Conservation (phyloP, 345 rosid genomes). For the Gossypium anomalum region DNA sequence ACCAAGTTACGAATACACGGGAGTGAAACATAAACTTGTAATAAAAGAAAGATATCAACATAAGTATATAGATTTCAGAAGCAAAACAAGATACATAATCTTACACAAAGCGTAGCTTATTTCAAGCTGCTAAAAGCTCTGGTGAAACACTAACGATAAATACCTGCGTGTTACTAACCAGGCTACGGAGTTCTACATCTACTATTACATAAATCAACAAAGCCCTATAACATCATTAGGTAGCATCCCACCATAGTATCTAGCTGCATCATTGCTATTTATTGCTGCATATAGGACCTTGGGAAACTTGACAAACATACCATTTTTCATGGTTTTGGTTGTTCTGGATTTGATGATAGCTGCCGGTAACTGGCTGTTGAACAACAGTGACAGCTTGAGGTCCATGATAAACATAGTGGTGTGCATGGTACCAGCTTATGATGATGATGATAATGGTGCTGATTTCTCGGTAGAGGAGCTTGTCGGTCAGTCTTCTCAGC, state of each 20-base stretch:
- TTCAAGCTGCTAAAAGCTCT: background rate
- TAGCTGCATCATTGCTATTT: background rate
- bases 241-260: background rate
- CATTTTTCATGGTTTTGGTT: background rate
- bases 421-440: background rate
- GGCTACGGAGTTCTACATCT: background rate
- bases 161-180: background rate
- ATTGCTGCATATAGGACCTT: background rate
- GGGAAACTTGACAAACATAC: slow-evolving; percentile 4
- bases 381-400: slow-evolving; percentile 17
- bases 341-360: slow-evolving; percentile 2
- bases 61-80: too few species aligned
- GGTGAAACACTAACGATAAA: background rate
- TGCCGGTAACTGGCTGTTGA: background rate
- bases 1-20: background rate
- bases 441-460: background rate
- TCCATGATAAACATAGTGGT: slow-evolving; percentile 14
- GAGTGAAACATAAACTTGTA: background rate
- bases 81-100: background rate
- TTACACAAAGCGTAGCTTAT: slow-evolving; percentile 4
- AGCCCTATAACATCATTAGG: background rate
- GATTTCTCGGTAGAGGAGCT: background rate
- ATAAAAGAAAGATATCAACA: background rate
- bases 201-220: background rate
- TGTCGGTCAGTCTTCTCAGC: background rate